phyloP scores from a whole-genome alignment of 495 filamentous ascomycete species.

The Penicillium arizonense region DNA sequence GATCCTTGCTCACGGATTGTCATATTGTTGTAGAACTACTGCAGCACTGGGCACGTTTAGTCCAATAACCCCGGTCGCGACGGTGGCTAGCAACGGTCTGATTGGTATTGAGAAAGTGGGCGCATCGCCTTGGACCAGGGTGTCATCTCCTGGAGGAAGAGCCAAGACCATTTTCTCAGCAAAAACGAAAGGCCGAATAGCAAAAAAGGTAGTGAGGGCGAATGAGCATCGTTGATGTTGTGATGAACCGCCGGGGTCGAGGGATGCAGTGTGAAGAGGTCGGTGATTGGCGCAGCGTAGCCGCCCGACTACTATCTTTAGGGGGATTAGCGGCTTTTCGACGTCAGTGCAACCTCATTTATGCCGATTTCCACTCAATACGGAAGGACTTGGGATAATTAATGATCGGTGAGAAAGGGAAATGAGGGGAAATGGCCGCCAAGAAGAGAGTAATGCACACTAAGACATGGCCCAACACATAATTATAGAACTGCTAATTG shows the following conservation, averaged over 20 bases:
- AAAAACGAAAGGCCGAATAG: background rate
- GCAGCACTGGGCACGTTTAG: conserved; percentile 35
- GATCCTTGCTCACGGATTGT: conserved; percentile 16
- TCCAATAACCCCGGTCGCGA: conserved; percentile 12
- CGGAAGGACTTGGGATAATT: background rate
- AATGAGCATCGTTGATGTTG: conserved; percentile 2
- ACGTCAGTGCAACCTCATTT: background rate
- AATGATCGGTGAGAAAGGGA: background rate
- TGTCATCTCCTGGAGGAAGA: background rate
- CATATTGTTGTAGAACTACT: conserved; percentile 35
- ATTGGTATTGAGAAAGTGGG: conserved; percentile 21
- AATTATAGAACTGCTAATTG: conserved; percentile 9
- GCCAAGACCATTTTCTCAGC: background rate
- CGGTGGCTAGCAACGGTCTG: background rate
- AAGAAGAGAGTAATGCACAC: conserved; percentile 2
- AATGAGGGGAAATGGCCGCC: conserved; percentile 2
- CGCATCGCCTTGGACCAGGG: conserved; percentile 21
- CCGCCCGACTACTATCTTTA: conserved; percentile 10
- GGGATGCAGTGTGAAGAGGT: conserved; percentile 5
- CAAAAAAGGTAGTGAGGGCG: background rate
- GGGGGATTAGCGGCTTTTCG: conserved; percentile 1
- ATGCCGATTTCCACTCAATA: background rate
- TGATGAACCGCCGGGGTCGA: conserved; percentile 1
- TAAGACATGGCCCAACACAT: background rate
- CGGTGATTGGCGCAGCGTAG: conserved; percentile 3